A percentile compares a stretch with the other conserved stretches of the same genome.
Conservation (phyloP, 352 stramenopile species). For the Phytopythium boreale region DNA sequence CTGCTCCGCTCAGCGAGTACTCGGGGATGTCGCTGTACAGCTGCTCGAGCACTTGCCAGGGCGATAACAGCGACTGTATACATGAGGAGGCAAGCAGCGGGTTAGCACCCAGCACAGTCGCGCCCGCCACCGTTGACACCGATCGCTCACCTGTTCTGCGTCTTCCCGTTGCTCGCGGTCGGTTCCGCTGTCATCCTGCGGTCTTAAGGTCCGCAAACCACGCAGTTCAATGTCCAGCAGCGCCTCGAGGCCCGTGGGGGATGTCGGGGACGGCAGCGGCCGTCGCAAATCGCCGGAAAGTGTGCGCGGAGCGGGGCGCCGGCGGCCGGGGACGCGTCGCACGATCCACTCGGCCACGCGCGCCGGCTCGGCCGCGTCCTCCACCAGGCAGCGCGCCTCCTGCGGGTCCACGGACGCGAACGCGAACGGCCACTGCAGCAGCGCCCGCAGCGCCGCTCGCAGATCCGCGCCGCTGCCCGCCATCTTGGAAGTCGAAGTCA, state of each 20-base stretch:
- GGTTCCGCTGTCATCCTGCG: neutral
- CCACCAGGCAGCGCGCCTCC: slow-evolving; percentile 48
- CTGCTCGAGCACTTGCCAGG: slow-evolving; percentile 29
- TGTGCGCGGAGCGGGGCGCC: neutral
- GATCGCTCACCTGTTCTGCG: neutral
- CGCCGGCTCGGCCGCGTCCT: slow-evolving; percentile 21
- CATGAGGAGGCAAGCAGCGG: neutral
- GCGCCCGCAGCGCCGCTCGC: slow-evolving; percentile 23
- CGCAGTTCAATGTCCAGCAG: slow-evolving; percentile 43
- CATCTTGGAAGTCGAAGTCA: neutral
- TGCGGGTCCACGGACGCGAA: slow-evolving; percentile 39
- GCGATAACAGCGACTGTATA: slow-evolving; percentile 14
- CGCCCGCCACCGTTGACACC: too few species aligned
- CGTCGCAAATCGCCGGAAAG: neutral
- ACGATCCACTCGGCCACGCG: slow-evolving; percentile 47
- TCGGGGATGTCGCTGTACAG: slow-evolving; percentile 52
- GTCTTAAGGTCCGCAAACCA: neutral
- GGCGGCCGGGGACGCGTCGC: slow-evolving; percentile 22
- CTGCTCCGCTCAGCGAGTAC: slow-evolving; percentile 15
- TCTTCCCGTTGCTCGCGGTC: neutral
- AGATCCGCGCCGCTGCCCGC: slow-evolving; percentile 21
- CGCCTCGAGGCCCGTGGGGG: slow-evolving; percentile 24
- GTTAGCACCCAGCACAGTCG: neutral
- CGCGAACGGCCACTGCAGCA: slow-evolving; percentile 48
- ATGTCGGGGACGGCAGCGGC: neutral